Evolutionary conservation across 192 early-diverging fungal species (phyloP).

Genomic region (Ambispora gerdemannii): DNA sequence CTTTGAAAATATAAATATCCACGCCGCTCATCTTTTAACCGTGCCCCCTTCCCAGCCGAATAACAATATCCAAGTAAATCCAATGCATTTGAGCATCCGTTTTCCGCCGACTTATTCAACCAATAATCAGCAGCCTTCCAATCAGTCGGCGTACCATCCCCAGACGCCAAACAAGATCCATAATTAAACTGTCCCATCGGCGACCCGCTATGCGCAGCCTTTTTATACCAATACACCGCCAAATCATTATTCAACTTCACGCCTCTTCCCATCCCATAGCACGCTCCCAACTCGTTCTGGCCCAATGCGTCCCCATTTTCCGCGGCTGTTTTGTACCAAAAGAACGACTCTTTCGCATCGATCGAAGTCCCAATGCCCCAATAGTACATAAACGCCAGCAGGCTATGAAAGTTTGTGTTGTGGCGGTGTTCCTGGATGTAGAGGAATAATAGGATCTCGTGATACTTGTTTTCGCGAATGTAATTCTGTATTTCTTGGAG

Average conservation of each 20-base stretch:
- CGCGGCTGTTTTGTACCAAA: conserved; percentile 4
- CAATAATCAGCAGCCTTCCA: conserved; percentile 52
- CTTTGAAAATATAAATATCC: conserved; percentile 48
- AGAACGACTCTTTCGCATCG: conserved; percentile 3
- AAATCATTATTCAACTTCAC: background rate
- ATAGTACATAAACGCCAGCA: conserved; percentile 7
- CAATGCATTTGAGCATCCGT: conserved; percentile 71
- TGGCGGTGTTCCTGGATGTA: background rate
- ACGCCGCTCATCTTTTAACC: conserved; percentile 57
- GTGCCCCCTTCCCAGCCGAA: conserved; percentile 72
- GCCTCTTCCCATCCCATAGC: conserved; percentile 2
- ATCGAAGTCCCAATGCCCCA: background rate
- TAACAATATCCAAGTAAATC: conserved; percentile 81
- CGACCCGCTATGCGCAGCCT: background rate
- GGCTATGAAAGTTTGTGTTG: background rate
- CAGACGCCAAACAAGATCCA: conserved; percentile 58
- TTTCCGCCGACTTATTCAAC: conserved; percentile 60
- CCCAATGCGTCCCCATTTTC: background rate
- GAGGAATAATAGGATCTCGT: background rate
- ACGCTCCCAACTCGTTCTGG: conserved; percentile 1
- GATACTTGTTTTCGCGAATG: conserved; percentile 56
- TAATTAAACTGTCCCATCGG: conserved; percentile 40
- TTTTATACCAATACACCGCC: conserved; percentile 11
- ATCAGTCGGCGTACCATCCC: conserved; percentile 53
- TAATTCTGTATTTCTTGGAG: background rate